Evolutionary conservation across 192 early-diverging fungal genomes (phyloP).

Genomic region (Coemansia sp.): DNA sequence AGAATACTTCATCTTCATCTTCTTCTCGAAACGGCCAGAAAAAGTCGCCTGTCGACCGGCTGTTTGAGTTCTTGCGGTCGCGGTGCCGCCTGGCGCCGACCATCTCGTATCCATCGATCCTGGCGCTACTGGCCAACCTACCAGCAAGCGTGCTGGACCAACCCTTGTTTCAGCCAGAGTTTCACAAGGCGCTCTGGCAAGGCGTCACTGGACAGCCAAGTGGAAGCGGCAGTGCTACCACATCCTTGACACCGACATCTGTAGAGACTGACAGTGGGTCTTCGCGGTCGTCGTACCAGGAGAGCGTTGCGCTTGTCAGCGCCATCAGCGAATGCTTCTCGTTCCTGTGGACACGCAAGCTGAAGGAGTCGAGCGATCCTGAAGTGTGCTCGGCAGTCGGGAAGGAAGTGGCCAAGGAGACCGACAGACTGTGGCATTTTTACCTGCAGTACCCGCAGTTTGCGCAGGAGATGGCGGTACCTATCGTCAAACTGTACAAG

Average conservation of each 20-base stretch:
- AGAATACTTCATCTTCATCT: background rate
- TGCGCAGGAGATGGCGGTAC: conserved; percentile 31
- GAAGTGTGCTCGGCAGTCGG: conserved; percentile 4
- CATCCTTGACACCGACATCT: background rate
- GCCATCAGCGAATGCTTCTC: conserved; percentile 47
- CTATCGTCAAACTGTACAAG: conserved; percentile 38
- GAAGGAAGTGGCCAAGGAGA: conserved; percentile 38
- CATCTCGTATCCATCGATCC: conserved; percentile 73
- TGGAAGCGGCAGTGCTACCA: background rate
- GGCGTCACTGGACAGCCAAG: conserved; percentile 13
- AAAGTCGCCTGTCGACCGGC: conserved; percentile 58
- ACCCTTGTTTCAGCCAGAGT: conserved; percentile 27
- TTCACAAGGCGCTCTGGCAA: conserved; percentile 45
- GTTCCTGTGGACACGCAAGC: conserved; percentile 44
- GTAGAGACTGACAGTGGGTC: background rate
- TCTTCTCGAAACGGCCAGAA: conserved; percentile 13
- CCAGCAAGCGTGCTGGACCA: conserved; percentile 45
- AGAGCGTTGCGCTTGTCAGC: conserved; percentile 39
- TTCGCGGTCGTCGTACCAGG: conserved; percentile 18
- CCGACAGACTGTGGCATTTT: conserved; percentile 53
- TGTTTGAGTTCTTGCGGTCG: conserved; percentile 68
- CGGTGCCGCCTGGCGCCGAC: conserved; percentile 66
- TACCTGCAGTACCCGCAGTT: conserved; percentile 37
- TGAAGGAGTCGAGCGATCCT: conserved; percentile 15
- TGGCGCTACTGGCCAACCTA: conserved; percentile 69